Evolutionary conservation across 371 early-diverging fungal species (phyloP).

Genomic region (Mucor plumbeus): DNA sequence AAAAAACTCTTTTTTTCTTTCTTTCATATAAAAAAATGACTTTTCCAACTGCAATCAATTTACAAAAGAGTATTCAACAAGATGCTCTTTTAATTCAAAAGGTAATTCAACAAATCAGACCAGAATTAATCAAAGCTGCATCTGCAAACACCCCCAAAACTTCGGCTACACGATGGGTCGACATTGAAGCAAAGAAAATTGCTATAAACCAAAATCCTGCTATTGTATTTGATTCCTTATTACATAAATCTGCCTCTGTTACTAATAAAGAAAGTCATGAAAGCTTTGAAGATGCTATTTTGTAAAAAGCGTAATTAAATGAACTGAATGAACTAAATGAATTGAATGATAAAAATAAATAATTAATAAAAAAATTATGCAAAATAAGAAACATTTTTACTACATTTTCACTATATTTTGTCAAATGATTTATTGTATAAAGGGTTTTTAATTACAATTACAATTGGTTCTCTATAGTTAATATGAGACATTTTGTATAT

Average conservation of each 20-base stretch:
- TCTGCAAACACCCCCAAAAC: neutral
- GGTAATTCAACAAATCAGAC: slow-evolving; percentile 6
- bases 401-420: neutral
- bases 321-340: too few species aligned
- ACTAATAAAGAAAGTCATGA: neutral
- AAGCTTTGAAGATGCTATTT: slow-evolving; percentile 10
- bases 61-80: slow-evolving; percentile 12
- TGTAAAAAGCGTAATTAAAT: neutral
- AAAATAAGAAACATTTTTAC: neutral
- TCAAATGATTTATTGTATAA: neutral
- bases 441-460: too few species aligned
- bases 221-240: slow-evolving; percentile 18
- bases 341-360: neutral
- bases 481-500: too few species aligned
- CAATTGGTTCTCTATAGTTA: too few species aligned
- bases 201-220: slow-evolving; percentile 7
- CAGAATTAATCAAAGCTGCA: neutral
- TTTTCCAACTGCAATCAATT: neutral
- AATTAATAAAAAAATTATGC: neutral
- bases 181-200: slow-evolving; percentile 7
- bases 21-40: neutral
- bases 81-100: neutral
- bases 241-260: slow-evolving; percentile 16
- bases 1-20: neutral
- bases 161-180: neutral